Conservation (phyloP, 345 rosid genomes). For the Triadica sebifera region DNA sequence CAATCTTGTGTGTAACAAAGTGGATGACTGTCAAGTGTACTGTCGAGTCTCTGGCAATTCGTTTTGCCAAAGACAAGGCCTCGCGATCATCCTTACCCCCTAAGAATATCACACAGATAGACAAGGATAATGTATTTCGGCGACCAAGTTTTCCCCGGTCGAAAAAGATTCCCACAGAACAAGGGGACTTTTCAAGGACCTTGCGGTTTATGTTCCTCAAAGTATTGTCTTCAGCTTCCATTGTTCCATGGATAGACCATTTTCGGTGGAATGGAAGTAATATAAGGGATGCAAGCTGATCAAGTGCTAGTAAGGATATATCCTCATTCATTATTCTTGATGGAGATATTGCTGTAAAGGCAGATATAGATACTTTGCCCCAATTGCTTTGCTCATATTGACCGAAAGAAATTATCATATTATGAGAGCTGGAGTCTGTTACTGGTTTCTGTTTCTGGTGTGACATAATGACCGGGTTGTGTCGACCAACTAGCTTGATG, state of each 20-base stretch:
- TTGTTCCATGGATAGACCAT: conserved; percentile 41
- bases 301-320: conserved; percentile 49
- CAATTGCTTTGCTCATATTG: conserved; percentile 13
- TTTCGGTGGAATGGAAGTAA: conserved; percentile 54
- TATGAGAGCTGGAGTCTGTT: conserved; percentile 15
- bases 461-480: conserved; percentile 28
- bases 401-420: conserved; percentile 26
- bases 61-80: conserved; percentile 43
- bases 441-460: conserved; percentile 10
- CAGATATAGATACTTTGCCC: conserved; percentile 19
- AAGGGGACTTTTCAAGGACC: conserved; percentile 50
- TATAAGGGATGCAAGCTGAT: conserved; percentile 41
- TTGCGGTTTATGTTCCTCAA: conserved; percentile 37
- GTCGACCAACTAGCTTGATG: conserved; percentile 37
- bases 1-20: conserved; percentile 15
- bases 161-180: conserved; percentile 47
- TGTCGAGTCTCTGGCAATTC: conserved; percentile 39
- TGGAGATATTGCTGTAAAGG: conserved; percentile 43
- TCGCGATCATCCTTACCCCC: conserved; percentile 69
- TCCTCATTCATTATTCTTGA: conserved; percentile 56
- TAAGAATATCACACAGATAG: conserved; percentile 40
- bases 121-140: background rate
- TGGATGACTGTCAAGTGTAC: conserved; percentile 35
- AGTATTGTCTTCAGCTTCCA: conserved; percentile 33
- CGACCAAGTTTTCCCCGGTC: background rate